Evolutionary conservation across 805 yeast genomes (phyloP), one percentile per base, ranked within the genome.

Genomic region (Nakazawaea ishiwadae): DNA sequence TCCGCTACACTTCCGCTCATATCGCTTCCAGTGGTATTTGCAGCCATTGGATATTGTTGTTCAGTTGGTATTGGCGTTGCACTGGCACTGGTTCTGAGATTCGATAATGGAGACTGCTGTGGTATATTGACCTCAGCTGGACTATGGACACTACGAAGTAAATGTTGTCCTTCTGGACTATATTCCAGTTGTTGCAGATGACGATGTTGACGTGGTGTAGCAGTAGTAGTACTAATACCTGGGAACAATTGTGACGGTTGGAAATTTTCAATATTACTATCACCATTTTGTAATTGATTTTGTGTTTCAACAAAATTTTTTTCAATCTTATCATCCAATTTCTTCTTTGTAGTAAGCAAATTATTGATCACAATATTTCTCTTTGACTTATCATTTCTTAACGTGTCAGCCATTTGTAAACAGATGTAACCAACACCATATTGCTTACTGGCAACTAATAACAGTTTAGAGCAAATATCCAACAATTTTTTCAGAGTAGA

Each of bases 351-450:
- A 9, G 39, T 10, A 7, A 39, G 26, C 16, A n/a, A 28, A 29
- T 27, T 36, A 16, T 33, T 38, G 12, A 42, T 33, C 3, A 42
- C 39, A 27, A 42, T n/a, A 6, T 33, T 23, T 19, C 45, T 32
- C 31, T 42, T 42, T 2, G 31, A 19, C 36, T 42, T 42, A 21
- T 42, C 27, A 27, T 32, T 42, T 15, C 34, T 37, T 35, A 42
- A 42, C 15, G 45, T 42, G 7, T 42, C 45, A 15, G 39, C 35
- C 45, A 42, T 42, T 16, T 37, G 38, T 14, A 42, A 31, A 28
- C 45, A 42, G 10, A 42, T 29, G 18, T 42, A 42, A 6, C 42
- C 45, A 11, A 37, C 42, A 29, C 27, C 16, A 35, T 35, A 30
- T 7, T 27, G 17, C 19, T 34, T 37, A 23, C 45, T 37, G 12